phyloP scores from a whole-genome alignment of 2,329 filamentous ascomycete species.

The Lachnellula subtilissima region DNA sequence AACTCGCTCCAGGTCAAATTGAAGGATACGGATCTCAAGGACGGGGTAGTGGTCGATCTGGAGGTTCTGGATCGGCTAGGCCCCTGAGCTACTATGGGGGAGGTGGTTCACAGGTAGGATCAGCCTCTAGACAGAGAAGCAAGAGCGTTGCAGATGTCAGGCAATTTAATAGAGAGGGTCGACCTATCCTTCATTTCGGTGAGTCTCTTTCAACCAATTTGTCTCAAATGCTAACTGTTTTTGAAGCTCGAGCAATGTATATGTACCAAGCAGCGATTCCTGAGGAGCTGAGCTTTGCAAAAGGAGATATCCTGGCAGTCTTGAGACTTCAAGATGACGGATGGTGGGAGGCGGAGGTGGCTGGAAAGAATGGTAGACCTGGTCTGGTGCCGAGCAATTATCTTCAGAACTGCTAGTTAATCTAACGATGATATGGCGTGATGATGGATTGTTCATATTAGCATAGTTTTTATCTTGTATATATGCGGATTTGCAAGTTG shows the following conservation, averaged over 20 bases:
- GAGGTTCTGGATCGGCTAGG: slow-evolving; percentile 41
- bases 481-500: neutral
- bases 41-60: slow-evolving; percentile 44
- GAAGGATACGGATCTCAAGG: slow-evolving; percentile 56
- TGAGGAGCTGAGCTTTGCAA: slow-evolving; percentile 86
- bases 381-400: slow-evolving; percentile 68
- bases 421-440: neutral
- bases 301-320: slow-evolving; percentile 87
- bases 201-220: slow-evolving; percentile 41
- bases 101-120: slow-evolving; percentile 30
- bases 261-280: slow-evolving; percentile 92
- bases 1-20: slow-evolving; percentile 52
- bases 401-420: slow-evolving; percentile 36
- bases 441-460: neutral
- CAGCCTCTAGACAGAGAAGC: slow-evolving; percentile 54
- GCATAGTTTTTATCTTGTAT: neutral
- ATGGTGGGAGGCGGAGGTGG: slow-evolving; percentile 98
- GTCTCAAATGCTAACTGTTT: slow-evolving; percentile 19
- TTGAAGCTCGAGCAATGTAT: slow-evolving; percentile 82
- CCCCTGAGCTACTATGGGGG: slow-evolving; percentile 50
- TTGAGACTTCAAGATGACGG: slow-evolving; percentile 92
- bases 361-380: slow-evolving; percentile 56
- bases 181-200: slow-evolving; percentile 91
- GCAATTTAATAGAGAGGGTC: slow-evolving; percentile 79
- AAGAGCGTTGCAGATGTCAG: slow-evolving; percentile 81